Evolutionary conservation across 306 rosid species (phyloP), one percentile per base, ranked within the genome.

Genomic region (Rubus idaeus): DNA sequence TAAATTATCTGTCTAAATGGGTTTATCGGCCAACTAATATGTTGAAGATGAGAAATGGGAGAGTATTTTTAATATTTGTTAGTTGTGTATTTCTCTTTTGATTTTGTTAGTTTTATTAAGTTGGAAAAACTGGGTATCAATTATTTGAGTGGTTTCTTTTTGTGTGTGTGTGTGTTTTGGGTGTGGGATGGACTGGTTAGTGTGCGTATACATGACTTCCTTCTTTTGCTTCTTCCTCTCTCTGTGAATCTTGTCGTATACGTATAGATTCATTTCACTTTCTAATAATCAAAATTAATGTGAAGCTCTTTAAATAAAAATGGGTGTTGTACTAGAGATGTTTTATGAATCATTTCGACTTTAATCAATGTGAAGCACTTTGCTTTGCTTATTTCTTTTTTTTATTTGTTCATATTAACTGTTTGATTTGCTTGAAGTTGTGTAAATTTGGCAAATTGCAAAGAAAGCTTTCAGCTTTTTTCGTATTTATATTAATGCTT

Each of bases 171-270:
- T 91, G 88, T 91, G 65, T 88, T 79, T 85, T 87, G 26, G 84
- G 87, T 89, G 86, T 90, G 90, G 93, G 81, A 84, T 90, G 96
- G 91, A 85, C 89, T 85, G 77, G 87, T 86, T 86, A 94, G 96
- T 87, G 91, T 88, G 97, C 89, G 85, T 86, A 84, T 88, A 76
- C 87, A 73, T 88, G 90, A 86, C 80, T 83, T 23, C 26, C 26
- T 23, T 89, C 87, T 85, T 85, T 89, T 87, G 65, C 79, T 82
- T 73, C 84, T 84, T 67, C 86, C 83, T 88, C 26, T 23, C 35
- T 30, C 35, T 30, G 35, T 30, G 35, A 30, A 30, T 30, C 35
- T 30, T 30, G 1, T 2, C 1, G 35, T 30, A 30, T 30, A 30
- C 2, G 35, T 30, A 30, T 30, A 30, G 35, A 30, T 30, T 30